A percentile compares a stretch with the other conserved stretches of the same genome.
These are phyloP conservation scores for Striga asiatica DNA, from an alignment of 257 asterid genomes.

Conservation along the genomic window DNA sequence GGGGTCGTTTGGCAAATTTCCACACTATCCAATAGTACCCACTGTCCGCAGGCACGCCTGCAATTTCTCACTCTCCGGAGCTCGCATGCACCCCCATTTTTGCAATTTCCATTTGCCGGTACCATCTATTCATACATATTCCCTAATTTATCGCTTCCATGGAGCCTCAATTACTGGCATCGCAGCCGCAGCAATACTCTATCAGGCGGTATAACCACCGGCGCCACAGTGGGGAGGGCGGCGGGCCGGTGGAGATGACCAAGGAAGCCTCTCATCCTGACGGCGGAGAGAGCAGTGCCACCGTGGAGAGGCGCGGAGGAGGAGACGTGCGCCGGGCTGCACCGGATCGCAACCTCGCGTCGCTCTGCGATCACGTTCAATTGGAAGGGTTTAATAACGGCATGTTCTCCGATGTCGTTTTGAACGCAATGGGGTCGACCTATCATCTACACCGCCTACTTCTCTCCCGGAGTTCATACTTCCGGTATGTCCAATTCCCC, in stretches of 20 bases:
- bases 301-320: conserved; percentile 38
- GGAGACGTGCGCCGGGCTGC: conserved; percentile 33
- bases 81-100: too few species aligned
- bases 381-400: conserved; percentile 80
- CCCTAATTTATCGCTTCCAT: too few species aligned
- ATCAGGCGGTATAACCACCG: conserved; percentile 22
- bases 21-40: too few species aligned
- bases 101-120: too few species aligned
- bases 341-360: conserved; percentile 71
- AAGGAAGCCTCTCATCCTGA: conserved; percentile 44
- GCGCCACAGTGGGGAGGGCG: conserved; percentile 39
- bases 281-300: conserved; percentile 22
- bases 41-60: too few species aligned
- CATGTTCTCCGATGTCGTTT: conserved; percentile 77
- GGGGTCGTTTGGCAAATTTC: too few species aligned
- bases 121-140: too few species aligned
- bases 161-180: too few species aligned
- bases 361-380: conserved; percentile 88
- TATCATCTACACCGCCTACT: conserved; percentile 87
- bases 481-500: conserved; percentile 36
- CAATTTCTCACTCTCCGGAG: too few species aligned
- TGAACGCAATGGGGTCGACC: conserved; percentile 70
- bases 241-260: conserved; percentile 60
- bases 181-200: conserved; percentile 24
- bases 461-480: conserved; percentile 88